Percentiles rank a stretch among this genome's conserved stretches.
phyloP scores from a whole-genome alignment of 2,329 filamentous ascomycete species.

The Paraconiothyrium brasiliense region DNA sequence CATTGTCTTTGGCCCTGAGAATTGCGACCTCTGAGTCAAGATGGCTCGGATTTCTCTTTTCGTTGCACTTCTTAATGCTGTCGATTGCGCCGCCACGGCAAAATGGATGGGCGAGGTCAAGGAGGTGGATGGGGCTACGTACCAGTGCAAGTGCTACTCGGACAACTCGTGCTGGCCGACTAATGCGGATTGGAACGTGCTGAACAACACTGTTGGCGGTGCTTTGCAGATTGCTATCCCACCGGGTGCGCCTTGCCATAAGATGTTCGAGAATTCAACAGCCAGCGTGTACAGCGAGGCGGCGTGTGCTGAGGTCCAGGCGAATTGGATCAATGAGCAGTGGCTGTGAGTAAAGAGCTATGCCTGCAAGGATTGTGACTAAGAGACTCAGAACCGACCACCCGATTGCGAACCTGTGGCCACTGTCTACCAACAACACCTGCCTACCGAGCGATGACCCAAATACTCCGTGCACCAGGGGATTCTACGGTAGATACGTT shows the following conservation, averaged over 20 bases:
- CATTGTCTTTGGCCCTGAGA: not conserved
- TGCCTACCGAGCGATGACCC: constrained; percentile 40
- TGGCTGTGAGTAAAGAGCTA: constrained; percentile 35
- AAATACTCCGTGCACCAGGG: constrained; percentile 38
- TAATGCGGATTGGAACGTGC: constrained; percentile 33
- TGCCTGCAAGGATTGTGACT: constrained; percentile 9
- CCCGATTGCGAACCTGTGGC: constrained; percentile 45
- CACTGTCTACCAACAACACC: constrained; percentile 46
- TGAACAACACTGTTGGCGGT: constrained; percentile 43
- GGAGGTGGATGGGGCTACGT: constrained; percentile 32
- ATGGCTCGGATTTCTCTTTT: constrained; percentile 37
- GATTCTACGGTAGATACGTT: constrained; percentile 46
- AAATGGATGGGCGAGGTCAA: constrained; percentile 44
- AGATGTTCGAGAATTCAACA: constrained; percentile 32
- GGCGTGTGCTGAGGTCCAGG: constrained; percentile 38
- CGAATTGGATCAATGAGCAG: constrained; percentile 42
- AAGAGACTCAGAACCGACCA: constrained; percentile 39
- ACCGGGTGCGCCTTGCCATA: constrained; percentile 43
- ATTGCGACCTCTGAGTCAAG: constrained; percentile 16
- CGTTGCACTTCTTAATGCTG: constrained; percentile 31
- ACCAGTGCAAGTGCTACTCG: constrained; percentile 49
- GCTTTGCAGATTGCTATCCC: constrained; percentile 40
- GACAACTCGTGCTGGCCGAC: constrained; percentile 47
- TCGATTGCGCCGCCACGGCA: constrained; percentile 26
- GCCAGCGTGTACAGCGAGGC: constrained; percentile 33